Evolutionary conservation across 768 basidiomycete genomes (phyloP).

Genomic region (Artomyces pyxidatus): DNA sequence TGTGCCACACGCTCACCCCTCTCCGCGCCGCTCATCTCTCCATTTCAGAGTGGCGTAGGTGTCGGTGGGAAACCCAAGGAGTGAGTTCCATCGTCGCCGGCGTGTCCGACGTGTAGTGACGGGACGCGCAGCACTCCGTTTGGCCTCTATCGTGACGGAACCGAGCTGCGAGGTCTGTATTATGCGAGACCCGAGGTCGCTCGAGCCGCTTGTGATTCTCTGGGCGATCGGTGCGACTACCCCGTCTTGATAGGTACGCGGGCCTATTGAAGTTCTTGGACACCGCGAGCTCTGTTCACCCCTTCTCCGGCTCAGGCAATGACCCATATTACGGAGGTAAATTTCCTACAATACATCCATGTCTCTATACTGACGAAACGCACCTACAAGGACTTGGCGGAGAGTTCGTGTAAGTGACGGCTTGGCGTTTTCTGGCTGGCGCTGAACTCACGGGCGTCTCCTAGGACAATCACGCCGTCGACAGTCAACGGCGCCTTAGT

Average conservation of each 20-base stretch:
- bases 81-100: constrained; percentile 27
- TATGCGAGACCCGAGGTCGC: constrained; percentile 62
- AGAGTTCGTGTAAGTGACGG: constrained; percentile 55
- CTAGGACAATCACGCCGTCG: constrained; percentile 69
- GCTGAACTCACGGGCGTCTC: background rate
- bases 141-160: constrained; percentile 71
- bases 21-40: too few relatives aligned
- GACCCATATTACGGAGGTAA: constrained; percentile 74
- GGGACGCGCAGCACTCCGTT: constrained; percentile 48
- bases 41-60: constrained; percentile 59
- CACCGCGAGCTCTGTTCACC: background rate
- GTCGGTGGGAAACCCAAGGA: constrained; percentile 60
- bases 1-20: background rate
- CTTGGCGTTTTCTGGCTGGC: background rate
- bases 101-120: background rate
- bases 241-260: constrained; percentile 61
- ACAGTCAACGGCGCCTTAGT: constrained; percentile 66
- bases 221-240: constrained; percentile 62
- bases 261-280: background rate
- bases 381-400: constrained; percentile 55
- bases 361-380: background rate
- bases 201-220: constrained; percentile 54
- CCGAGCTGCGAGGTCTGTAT: constrained; percentile 67
- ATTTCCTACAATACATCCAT: constrained; percentile 9
- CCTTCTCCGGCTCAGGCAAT: constrained; percentile 40